These are phyloP conservation scores for Marasmius fiardii DNA, from an alignment of 1,284 basidiomycete genomes.

Conservation along the genomic window DNA sequence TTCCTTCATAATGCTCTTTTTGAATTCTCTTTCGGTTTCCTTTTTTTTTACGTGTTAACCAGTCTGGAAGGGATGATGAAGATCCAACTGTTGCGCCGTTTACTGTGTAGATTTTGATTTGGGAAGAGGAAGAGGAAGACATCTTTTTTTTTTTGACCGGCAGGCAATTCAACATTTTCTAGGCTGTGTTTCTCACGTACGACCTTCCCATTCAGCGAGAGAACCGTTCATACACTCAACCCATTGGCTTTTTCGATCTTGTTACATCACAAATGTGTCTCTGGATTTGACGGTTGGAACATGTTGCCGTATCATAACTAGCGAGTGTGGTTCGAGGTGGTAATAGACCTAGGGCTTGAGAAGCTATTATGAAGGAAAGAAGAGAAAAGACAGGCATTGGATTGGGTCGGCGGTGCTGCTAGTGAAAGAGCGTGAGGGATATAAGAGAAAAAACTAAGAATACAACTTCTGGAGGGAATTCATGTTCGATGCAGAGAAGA, in stretches of 20 bases:
- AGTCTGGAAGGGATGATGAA: constrained; percentile 84
- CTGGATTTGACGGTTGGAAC: neutral
- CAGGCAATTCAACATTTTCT: too few relatives aligned
- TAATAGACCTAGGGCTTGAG: neutral
- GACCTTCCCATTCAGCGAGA: neutral
- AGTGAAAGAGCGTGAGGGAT: too few relatives aligned
- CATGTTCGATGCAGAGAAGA: too few relatives aligned
- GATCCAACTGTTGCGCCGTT: constrained; percentile 84
- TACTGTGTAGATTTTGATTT: constrained; percentile 87
- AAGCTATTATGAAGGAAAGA: neutral
- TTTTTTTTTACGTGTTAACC: constrained; percentile 77
- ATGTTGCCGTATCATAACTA: too few relatives aligned
- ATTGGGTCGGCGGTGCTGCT: too few relatives aligned
- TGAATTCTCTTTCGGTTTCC: constrained; percentile 60
- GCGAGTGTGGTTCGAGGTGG: too few relatives aligned
- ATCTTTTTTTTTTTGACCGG: too few relatives aligned
- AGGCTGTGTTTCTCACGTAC: too few relatives aligned
- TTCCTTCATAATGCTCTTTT: constrained; percentile 70
- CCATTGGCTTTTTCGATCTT: neutral
- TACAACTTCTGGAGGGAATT: too few relatives aligned
- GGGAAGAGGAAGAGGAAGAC: constrained; percentile 1
- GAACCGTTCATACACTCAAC: neutral
- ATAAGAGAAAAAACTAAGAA: too few relatives aligned
- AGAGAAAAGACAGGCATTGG: too few relatives aligned
- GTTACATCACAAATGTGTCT: neutral